Evolutionary conservation across 257 asterid species (phyloP).

Genomic region (Mitragyna speciosa): DNA sequence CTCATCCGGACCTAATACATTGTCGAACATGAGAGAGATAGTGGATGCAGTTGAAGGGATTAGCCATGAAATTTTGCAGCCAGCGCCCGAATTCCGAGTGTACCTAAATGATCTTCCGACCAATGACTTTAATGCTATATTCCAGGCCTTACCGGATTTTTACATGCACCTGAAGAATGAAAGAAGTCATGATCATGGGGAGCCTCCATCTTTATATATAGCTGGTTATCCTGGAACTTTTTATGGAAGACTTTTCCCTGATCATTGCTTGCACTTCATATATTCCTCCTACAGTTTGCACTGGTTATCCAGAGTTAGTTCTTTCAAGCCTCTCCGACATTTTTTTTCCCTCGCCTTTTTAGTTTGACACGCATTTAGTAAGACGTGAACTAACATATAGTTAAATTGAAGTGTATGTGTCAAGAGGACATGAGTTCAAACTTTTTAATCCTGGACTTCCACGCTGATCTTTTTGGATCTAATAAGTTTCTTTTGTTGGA

Average conservation of each 20-base stretch:
- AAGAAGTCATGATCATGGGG: slow-evolving; percentile 9
- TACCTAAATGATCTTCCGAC: slow-evolving; percentile 77
- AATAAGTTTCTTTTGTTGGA: not conserved
- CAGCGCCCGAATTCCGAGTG: slow-evolving; percentile 61
- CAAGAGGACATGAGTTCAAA: too few relatives aligned
- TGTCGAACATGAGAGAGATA: slow-evolving; percentile 58
- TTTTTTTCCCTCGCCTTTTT: too few relatives aligned
- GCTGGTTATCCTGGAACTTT: slow-evolving; percentile 89
- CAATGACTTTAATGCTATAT: slow-evolving; percentile 81
- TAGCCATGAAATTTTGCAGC: slow-evolving; percentile 18
- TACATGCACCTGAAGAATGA: slow-evolving; percentile 41
- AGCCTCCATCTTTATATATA: slow-evolving; percentile 41
- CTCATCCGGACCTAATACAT: slow-evolving; percentile 81
- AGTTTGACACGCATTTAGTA: too few relatives aligned
- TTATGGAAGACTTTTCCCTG: slow-evolving; percentile 84
- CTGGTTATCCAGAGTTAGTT: slow-evolving; percentile 74
- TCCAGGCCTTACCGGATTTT: slow-evolving; percentile 72
- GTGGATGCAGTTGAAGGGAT: slow-evolving; percentile 40
- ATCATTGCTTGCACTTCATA: slow-evolving; percentile 58
- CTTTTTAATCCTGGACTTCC: too few relatives aligned
- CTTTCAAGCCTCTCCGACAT: too few relatives aligned
- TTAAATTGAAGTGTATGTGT: too few relatives aligned
- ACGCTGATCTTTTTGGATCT: too few relatives aligned
- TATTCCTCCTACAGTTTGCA: slow-evolving; percentile 86
- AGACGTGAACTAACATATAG: too few relatives aligned